Conservation (phyloP, 2,329 filamentous ascomycete species). For the Lecanicillium sp. region DNA sequence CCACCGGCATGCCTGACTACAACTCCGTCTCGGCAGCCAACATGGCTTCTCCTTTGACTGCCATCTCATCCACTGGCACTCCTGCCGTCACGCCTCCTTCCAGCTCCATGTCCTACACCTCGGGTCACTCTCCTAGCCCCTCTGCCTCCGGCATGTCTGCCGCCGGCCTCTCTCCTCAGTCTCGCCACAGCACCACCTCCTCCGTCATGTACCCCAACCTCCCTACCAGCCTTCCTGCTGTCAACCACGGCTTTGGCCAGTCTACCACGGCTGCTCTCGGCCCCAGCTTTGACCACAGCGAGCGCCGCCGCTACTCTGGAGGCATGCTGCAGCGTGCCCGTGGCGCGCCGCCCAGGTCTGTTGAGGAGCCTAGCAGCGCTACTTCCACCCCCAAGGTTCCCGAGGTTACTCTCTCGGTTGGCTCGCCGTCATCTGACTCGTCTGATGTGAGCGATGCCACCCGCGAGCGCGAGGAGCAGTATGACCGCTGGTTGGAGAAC, state of each 20-base stretch:
- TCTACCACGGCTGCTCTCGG: slow-evolving; percentile 65
- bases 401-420: slow-evolving; percentile 36
- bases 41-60: slow-evolving; percentile 53
- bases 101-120: slow-evolving; percentile 68
- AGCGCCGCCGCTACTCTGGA: slow-evolving; percentile 58
- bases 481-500: slow-evolving; percentile 60
- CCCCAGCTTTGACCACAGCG: slow-evolving; percentile 54
- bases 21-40: slow-evolving; percentile 42
- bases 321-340: slow-evolving; percentile 57
- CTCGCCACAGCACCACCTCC: slow-evolving; percentile 51
- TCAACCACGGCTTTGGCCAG: slow-evolving; percentile 62
- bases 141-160: slow-evolving; percentile 61
- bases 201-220: slow-evolving; percentile 69
- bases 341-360: slow-evolving; percentile 32
- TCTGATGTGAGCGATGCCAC: slow-evolving; percentile 45
- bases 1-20: slow-evolving; percentile 23
- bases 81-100: slow-evolving; percentile 71
- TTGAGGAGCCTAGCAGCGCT: slow-evolving; percentile 28
- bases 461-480: slow-evolving; percentile 52
- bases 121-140: slow-evolving; percentile 66
- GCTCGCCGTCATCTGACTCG: slow-evolving; percentile 46
- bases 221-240: slow-evolving; percentile 44
- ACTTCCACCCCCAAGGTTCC: slow-evolving; percentile 35
- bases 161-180: slow-evolving; percentile 43
- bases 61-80: slow-evolving; percentile 57